Conservation (phyloP, 495 filamentous ascomycete genomes). For the Tetracladium marchalianum region DNA sequence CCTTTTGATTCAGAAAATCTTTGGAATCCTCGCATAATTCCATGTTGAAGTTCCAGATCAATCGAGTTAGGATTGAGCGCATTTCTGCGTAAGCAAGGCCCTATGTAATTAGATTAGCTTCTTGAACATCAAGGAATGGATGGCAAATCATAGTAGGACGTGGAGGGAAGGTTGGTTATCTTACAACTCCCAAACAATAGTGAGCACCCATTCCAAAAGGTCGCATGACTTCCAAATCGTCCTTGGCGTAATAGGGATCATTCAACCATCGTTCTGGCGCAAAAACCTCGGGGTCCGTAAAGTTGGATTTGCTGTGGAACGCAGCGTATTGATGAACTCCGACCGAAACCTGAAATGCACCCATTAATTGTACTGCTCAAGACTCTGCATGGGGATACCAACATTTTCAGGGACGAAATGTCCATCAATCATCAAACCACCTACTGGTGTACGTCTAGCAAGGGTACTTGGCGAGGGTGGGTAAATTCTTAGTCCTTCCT, state of each 20-base stretch:
- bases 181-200: conserved; percentile 40
- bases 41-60: conserved; percentile 43
- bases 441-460: conserved; percentile 26
- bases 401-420: background rate
- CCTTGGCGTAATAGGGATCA: conserved; percentile 18
- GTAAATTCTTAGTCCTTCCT: conserved; percentile 47
- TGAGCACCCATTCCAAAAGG: conserved; percentile 47
- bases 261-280: conserved; percentile 27
- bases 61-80: conserved; percentile 38
- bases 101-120: background rate
- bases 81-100: conserved; percentile 43
- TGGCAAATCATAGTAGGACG: too few species aligned
- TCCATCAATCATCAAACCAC: conserved; percentile 11
- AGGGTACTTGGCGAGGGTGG: conserved; percentile 42
- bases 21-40: conserved; percentile 31
- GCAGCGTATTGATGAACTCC: conserved; percentile 39
- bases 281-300: conserved; percentile 31
- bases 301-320: conserved; percentile 26
- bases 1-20: conserved; percentile 12
- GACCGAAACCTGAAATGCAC: conserved; percentile 28
- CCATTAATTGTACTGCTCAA: conserved; percentile 25
- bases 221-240: conserved; percentile 33
- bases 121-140: too few species aligned
- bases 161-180: too few species aligned
- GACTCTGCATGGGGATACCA: background rate